A percentile compares a stretch with the other conserved stretches of the same genome.
Evolutionary conservation across 306 rosid species (phyloP).

Genomic region (Cicer cuneatum): DNA sequence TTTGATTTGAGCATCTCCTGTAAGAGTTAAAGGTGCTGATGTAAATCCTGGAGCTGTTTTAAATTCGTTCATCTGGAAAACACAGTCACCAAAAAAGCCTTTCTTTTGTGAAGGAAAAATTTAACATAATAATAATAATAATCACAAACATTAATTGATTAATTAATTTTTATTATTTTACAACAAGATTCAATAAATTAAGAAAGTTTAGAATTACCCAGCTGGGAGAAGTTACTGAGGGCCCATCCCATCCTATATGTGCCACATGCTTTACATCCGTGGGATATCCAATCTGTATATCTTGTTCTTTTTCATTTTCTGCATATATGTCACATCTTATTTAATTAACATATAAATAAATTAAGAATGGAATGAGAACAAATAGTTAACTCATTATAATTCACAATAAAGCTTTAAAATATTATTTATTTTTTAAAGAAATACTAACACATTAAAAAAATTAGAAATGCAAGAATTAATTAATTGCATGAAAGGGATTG

Average conservation of each 20-base stretch:
- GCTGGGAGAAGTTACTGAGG: conserved; percentile 88
- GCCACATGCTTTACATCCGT: conserved; percentile 99
- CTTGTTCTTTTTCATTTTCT: conserved; percentile 81
- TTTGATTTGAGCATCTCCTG: conserved; percentile 41
- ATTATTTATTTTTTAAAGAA: too few species aligned
- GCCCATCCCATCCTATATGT: conserved; percentile 97
- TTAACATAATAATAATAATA: conserved; percentile 10
- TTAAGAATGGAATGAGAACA: background rate
- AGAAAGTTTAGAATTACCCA: conserved; percentile 63
- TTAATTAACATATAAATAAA: background rate
- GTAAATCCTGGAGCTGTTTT: conserved; percentile 51
- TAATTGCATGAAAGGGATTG: background rate
- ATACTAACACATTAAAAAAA: too few species aligned
- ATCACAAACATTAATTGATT: background rate
- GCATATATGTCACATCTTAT: conserved; percentile 17
- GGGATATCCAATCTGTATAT: conserved; percentile 83
- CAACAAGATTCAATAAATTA: background rate
- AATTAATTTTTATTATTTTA: background rate
- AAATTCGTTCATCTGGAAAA: conserved; percentile 78
- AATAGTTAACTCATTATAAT: background rate
- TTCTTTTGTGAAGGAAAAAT: conserved; percentile 32
- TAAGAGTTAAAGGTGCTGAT: conserved; percentile 50
- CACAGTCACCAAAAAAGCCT: conserved; percentile 6
- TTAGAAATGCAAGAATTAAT: conserved; percentile 1
- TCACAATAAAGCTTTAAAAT: background rate